Evolutionary conservation across 192 early-diverging fungal species (phyloP).

Genomic region (Phlyctochytrium planicorne): DNA sequence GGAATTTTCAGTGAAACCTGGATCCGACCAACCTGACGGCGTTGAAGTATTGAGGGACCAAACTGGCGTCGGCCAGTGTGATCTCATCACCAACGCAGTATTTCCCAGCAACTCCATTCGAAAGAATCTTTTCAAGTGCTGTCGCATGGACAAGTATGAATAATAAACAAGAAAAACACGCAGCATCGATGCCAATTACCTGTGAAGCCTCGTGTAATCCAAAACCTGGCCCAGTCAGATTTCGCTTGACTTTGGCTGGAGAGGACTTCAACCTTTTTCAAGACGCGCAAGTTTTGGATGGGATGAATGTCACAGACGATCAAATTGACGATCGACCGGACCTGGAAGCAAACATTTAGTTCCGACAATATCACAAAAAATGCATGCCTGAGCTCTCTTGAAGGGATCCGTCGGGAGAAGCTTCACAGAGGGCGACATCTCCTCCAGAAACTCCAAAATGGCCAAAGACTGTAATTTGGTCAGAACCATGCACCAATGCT

Average conservation of each 20-base stretch:
- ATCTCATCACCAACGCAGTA: conserved; percentile 81
- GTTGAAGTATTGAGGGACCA: conserved; percentile 80
- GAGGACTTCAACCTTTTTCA: conserved; percentile 57
- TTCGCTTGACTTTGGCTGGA: conserved; percentile 57
- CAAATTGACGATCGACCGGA: conserved; percentile 66
- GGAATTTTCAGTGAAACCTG: not conserved
- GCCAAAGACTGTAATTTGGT: conserved; percentile 61
- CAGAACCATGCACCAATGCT: no score
- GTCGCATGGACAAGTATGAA: not conserved
- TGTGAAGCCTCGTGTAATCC: conserved; percentile 58
- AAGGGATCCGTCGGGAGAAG: conserved; percentile 73
- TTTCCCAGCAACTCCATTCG: conserved; percentile 53
- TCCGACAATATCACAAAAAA: conserved; percentile 44
- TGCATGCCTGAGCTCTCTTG: conserved; percentile 58
- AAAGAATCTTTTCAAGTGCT: conserved; percentile 68
- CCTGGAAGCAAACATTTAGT: conserved; percentile 26
- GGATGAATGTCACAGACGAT: conserved; percentile 88
- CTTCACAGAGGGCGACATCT: conserved; percentile 60
- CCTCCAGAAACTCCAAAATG: conserved; percentile 90
- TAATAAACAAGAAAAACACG: not conserved
- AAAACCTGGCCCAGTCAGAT: conserved; percentile 61
- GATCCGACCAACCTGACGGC: conserved; percentile 53
- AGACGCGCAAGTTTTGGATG: conserved; percentile 76
- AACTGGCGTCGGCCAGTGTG: conserved; percentile 79
- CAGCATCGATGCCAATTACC: no score